Percentiles rank a stretch among this genome's conserved stretches.
Conservation (phyloP, 257 asterid species). For the Nemophila menziesii region DNA sequence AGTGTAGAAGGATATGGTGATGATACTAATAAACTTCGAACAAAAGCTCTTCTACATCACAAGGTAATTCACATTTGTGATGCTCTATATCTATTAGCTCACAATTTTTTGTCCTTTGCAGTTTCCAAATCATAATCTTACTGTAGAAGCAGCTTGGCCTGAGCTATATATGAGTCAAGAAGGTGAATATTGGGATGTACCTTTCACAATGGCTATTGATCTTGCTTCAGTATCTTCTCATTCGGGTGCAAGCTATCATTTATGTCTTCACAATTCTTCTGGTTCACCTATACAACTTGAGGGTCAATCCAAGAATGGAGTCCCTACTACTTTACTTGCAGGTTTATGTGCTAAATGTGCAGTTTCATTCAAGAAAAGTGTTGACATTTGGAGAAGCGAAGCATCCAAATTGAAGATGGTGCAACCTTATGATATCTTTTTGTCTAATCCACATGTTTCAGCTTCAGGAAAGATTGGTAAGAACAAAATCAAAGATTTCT, state of each 20-base stretch:
- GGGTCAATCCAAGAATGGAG: slow-evolving; percentile 17
- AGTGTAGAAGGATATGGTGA: slow-evolving; percentile 39
- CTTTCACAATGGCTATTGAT: slow-evolving; percentile 50
- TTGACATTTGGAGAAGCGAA: slow-evolving; percentile 64
- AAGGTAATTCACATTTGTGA: too few relatives aligned
- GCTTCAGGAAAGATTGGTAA: slow-evolving; percentile 60
- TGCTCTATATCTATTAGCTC: too few relatives aligned
- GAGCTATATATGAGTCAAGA: slow-evolving; percentile 45
- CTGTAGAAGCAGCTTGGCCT: slow-evolving; percentile 67
- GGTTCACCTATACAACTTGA: slow-evolving; percentile 45
- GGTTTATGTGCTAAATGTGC: slow-evolving; percentile 63
- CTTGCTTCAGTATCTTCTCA: slow-evolving; percentile 46
- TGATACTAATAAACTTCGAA: slow-evolving; percentile 31
- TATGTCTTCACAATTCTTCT: slow-evolving; percentile 39
- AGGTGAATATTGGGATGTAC: slow-evolving; percentile 81
- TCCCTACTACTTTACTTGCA: slow-evolving; percentile 40
- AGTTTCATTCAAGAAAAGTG: slow-evolving; percentile 43
- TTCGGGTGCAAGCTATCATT: slow-evolving; percentile 51
- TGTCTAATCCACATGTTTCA: slow-evolving; percentile 72
- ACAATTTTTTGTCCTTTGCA: slow-evolving; percentile 18
- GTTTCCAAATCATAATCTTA: slow-evolving; percentile 60
- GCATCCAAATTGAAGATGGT: slow-evolving; percentile 56
- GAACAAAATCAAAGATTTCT: slow-evolving; percentile 1
- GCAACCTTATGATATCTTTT: slow-evolving; percentile 64
- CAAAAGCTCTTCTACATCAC: slow-evolving; percentile 68